Evolutionary conservation across 2,329 filamentous ascomycete genomes (phyloP).

Genomic region (Trichoderma koningii): DNA sequence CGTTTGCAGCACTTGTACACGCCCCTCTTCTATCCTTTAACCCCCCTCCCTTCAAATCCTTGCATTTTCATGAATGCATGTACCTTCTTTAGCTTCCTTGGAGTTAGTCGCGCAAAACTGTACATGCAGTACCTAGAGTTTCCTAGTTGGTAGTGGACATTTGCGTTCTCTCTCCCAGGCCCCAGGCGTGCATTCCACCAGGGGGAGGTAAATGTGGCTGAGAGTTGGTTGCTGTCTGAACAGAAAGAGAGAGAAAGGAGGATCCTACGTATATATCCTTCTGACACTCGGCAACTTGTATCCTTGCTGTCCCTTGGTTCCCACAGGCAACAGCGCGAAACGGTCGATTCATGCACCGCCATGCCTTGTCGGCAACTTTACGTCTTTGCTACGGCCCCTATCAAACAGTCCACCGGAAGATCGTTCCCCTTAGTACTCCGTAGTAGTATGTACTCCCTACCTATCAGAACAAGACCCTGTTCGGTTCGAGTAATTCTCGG

Average conservation of each 20-base stretch:
- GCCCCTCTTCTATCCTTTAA: not conserved
- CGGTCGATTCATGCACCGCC: conserved; percentile 1
- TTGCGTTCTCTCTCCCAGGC: not conserved
- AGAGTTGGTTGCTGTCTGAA: too few relatives aligned
- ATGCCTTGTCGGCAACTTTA: not conserved
- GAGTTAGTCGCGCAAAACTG: too few relatives aligned
- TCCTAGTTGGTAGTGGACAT: conserved; percentile 10
- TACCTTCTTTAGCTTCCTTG: too few relatives aligned
- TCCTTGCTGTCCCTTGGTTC: not conserved
- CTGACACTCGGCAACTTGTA: not conserved
- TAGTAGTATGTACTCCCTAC: not conserved
- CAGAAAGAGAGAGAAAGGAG: not conserved
- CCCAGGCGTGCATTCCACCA: conserved; percentile 12
- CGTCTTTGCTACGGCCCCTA: not conserved
- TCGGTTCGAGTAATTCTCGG: not conserved
- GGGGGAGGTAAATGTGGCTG: not conserved
- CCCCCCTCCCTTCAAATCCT: too few relatives aligned
- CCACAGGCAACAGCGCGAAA: conserved; percentile 2
- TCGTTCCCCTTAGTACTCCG: too few relatives aligned
- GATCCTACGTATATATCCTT: too few relatives aligned
- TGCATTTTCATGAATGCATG: too few relatives aligned
- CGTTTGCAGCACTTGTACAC: not conserved
- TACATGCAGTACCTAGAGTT: not conserved
- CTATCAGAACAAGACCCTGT: not conserved
- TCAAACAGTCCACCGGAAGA: not conserved